Evolutionary conservation across 805 yeast genomes (phyloP), one percentile per base, ranked within the genome.

Genomic region (Ogataea haglerorum): DNA sequence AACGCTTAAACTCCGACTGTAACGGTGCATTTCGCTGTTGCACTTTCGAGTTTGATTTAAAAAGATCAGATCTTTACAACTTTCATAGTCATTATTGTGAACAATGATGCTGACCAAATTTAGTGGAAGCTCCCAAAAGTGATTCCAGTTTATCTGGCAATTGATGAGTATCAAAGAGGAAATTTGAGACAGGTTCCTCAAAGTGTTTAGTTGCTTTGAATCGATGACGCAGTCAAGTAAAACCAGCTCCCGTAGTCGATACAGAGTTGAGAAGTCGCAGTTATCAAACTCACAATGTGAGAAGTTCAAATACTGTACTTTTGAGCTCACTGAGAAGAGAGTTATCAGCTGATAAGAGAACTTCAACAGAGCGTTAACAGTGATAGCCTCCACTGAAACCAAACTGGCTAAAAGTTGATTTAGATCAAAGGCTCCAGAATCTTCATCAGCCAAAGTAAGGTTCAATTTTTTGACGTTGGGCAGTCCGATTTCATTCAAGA

Each of bases 81-180:
- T 29, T 10, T 45, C 46, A 13, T 32, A 30, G 23, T 53, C 43
- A 26, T 41, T 41, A 33, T 56, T 46, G 16, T 43, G 50, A 2
- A 58, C 22, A 5, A 53, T 47, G 4, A 58, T 10, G 10, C 32
- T 48, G 14, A 23, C 25, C 15, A 57, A 30, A 16, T 33, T 34
- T 12, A 31, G 14, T 9, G 63, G 55, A 13, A 57, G 24, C 31
- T 45, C 43, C 19, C 55, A 19, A n/a, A 35, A 29, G 10, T 24
- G n/a, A 19, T 44, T 38, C 57, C 54, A 58, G 0, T 21, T 24
- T 7, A 58, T 30, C 4, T 44, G 42, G 36, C 59, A 53, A 17
- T 57, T 50, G 16, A 51, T 42, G 15, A 58, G 26, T 4, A 39
- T 21, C 6, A 57, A 9, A 10, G 43, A 42, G 6, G 26, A 15